Conservation (phyloP, 345 rosid genomes). For the Eucalyptus globulus region DNA sequence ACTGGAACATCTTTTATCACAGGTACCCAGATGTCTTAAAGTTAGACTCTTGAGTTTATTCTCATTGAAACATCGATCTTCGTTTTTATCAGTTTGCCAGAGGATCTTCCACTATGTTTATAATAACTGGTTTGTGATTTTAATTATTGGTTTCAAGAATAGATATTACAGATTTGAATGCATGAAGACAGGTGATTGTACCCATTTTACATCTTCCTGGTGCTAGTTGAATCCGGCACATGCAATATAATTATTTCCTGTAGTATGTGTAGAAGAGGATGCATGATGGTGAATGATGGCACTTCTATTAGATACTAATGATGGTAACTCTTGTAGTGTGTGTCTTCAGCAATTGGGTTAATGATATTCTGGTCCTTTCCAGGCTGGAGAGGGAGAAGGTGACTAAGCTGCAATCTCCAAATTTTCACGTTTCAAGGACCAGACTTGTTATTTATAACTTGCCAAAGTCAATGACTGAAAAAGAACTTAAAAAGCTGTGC, state of each 20-base stretch:
- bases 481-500: slow-evolving; percentile 54
- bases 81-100: neutral
- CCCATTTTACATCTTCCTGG: neutral
- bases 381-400: slow-evolving; percentile 81
- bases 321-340: neutral
- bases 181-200: neutral
- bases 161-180: neutral
- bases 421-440: slow-evolving; percentile 81
- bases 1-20: neutral
- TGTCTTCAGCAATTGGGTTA: neutral
- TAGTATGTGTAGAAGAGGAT: neutral
- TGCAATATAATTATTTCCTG: neutral
- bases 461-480: slow-evolving; percentile 70
- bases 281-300: neutral
- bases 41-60: neutral
- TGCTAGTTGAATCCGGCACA: neutral
- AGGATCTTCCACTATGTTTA: neutral
- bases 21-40: neutral
- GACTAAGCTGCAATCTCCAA: slow-evolving; percentile 84
- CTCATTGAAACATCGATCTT: neutral
- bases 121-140: neutral
- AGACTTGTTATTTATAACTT: slow-evolving; percentile 76
- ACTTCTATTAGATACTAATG: neutral
- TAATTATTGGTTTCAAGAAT: neutral
- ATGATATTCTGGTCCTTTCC: slow-evolving; percentile 4